phyloP scores from a whole-genome alignment of 495 filamentous ascomycete species.

The Delitschia confertaspora region DNA sequence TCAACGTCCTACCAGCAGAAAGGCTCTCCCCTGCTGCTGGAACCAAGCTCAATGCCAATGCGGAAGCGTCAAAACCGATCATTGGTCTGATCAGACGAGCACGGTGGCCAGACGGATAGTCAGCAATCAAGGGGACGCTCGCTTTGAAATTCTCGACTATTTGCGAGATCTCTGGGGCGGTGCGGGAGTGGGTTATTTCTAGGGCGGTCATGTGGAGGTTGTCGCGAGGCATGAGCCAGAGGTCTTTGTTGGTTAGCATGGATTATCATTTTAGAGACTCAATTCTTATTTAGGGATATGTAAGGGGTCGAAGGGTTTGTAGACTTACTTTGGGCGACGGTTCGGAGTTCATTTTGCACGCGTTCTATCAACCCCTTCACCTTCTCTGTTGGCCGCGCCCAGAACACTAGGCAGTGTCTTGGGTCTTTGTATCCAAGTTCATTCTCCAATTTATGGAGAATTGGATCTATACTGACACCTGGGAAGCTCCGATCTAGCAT shows the following conservation, averaged over 20 bases:
- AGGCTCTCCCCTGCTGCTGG: slow-evolving; percentile 56
- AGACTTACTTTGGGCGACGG: slow-evolving; percentile 57
- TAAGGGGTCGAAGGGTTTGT: no score
- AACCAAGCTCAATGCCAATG: slow-evolving; percentile 76
- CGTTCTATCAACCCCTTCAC: slow-evolving; percentile 54
- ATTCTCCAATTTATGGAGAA: slow-evolving; percentile 57
- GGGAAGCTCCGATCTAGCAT: slow-evolving; percentile 59
- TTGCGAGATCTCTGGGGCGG: slow-evolving; percentile 49
- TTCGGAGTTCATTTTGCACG: slow-evolving; percentile 57
- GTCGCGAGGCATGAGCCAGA: slow-evolving; percentile 76
- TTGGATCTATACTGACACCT: slow-evolving; percentile 65
- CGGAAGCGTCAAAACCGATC: slow-evolving; percentile 74
- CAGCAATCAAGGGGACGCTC: slow-evolving; percentile 45
- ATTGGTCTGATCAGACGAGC: slow-evolving; percentile 71
- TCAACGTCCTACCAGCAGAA: slow-evolving; percentile 25
- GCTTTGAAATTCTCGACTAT: slow-evolving; percentile 48
- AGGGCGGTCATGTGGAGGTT: slow-evolving; percentile 78
- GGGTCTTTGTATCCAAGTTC: slow-evolving; percentile 61
- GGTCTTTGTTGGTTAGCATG: slow-evolving; percentile 39
- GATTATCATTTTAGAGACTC: neutral
- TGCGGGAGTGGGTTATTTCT: slow-evolving; percentile 67
- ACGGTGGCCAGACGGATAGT: slow-evolving; percentile 53
- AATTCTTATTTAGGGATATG: neutral
- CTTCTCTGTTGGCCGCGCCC: slow-evolving; percentile 69
- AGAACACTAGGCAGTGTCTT: slow-evolving; percentile 75